These are phyloP conservation scores for Neofusicoccum sp. DNA, from an alignment of 2,329 filamentous ascomycete genomes.

Conservation along the genomic window DNA sequence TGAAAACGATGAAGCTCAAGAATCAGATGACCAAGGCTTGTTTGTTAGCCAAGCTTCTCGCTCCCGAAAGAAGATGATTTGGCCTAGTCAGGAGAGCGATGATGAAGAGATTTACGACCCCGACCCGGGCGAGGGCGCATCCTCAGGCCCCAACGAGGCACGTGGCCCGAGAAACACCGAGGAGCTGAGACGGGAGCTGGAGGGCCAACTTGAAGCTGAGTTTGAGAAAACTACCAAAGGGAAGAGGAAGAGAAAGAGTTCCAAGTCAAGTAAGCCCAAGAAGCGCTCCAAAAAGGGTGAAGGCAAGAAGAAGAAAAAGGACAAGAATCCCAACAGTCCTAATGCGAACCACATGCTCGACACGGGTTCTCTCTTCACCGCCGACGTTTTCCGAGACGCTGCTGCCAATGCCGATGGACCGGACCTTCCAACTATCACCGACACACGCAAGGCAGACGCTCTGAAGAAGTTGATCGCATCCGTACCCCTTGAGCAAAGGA, in stretches of 20 bases:
- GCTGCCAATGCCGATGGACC: slow-evolving; percentile 24
- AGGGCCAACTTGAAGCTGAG: not conserved
- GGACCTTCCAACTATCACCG: slow-evolving; percentile 28
- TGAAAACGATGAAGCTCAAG: not conserved
- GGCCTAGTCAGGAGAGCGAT: not conserved
- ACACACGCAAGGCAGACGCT: slow-evolving; percentile 31
- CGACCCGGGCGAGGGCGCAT: not conserved
- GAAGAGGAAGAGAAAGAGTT: not conserved
- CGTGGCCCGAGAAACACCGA: not conserved
- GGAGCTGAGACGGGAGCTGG: too few species aligned
- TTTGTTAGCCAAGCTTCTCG: not conserved
- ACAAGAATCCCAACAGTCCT: slow-evolving; percentile 22
- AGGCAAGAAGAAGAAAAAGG: not conserved
- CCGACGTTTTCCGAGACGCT: slow-evolving; percentile 35
- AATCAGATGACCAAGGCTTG: not conserved
- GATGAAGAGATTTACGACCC: not conserved
- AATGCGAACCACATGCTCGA: slow-evolving; percentile 21
- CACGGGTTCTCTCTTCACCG: slow-evolving; percentile 27
- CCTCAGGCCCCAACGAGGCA: not conserved
- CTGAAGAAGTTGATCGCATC: slow-evolving; percentile 42
- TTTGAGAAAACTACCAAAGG: not conserved
- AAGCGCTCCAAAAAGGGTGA: not conserved
- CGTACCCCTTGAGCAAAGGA: slow-evolving; percentile 36
- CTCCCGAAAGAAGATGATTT: not conserved
- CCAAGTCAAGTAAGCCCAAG: not conserved